Conservation (phyloP, 495 filamentous ascomycete genomes). For the Penicillium daleae region DNA sequence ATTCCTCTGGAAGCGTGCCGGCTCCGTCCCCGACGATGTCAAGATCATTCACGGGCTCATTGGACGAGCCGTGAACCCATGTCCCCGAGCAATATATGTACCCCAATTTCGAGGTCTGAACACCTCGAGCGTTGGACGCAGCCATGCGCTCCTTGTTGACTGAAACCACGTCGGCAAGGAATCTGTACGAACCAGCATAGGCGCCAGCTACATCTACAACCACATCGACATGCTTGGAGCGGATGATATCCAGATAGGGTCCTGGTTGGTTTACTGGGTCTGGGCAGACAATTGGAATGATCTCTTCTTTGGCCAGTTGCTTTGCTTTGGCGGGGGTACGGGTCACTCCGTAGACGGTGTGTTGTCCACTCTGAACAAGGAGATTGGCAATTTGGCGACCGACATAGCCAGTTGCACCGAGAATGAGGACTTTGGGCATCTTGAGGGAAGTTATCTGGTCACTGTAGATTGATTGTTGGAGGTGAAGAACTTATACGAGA, state of each 20-base stretch:
- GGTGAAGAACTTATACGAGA: background rate
- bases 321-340: constrained; percentile 8
- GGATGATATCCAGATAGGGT: constrained; percentile 1
- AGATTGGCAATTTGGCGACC: constrained; percentile 62
- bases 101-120: constrained; percentile 3
- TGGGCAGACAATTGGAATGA: constrained; percentile 8
- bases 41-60: constrained; percentile 11
- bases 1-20: background rate
- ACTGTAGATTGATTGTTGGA: background rate
- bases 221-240: constrained; percentile 13
- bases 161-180: background rate
- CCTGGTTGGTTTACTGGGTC: constrained; percentile 8
- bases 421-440: constrained; percentile 62
- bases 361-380: constrained; percentile 13
- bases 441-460: constrained; percentile 62
- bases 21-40: constrained; percentile 5
- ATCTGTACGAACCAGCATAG: constrained; percentile 1
- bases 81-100: constrained; percentile 21
- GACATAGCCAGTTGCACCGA: constrained; percentile 29
- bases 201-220: constrained; percentile 12
- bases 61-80: constrained; percentile 13
- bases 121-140: background rate
- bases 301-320: constrained; percentile 11
- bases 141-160: background rate
- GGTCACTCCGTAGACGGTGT: constrained; percentile 60